phyloP scores from a whole-genome alignment of 169 alveolate species.

The Plasmodium knowlesi region DNA sequence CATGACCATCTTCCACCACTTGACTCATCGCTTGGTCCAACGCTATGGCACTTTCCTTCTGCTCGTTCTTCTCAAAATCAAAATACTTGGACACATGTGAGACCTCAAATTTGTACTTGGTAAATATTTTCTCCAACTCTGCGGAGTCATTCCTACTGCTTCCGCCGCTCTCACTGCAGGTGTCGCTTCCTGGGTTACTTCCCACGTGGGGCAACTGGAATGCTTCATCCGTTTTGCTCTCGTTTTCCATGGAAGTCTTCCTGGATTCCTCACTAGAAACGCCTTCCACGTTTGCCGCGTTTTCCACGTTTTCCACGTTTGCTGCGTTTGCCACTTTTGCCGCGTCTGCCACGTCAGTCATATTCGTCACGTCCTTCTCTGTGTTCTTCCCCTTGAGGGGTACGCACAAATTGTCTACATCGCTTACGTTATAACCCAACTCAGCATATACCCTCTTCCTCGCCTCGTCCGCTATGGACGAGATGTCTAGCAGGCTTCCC shows the following conservation, averaged over 20 bases:
- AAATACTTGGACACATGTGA: conserved; percentile 59
- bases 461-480: conserved; percentile 24
- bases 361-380: background rate
- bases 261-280: background rate
- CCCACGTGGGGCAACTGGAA: background rate
- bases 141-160: conserved; percentile 34
- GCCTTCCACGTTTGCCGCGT: no score
- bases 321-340: no score
- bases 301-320: no score
- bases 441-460: conserved; percentile 38
- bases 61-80: conserved; percentile 26
- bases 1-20: background rate
- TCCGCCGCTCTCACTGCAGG: background rate
- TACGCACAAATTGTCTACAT: background rate
- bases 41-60: background rate
- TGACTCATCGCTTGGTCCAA: no score
- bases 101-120: conserved; percentile 41
- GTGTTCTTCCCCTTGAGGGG: background rate
- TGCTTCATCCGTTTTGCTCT: conserved; percentile 20
- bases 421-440: conserved; percentile 11
- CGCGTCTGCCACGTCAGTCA: no score
- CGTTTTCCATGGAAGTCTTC: background rate
- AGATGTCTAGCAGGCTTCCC: conserved; percentile 9
- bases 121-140: conserved; percentile 34
- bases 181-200: background rate